Percentiles rank a stretch among this genome's conserved stretches.
Evolutionary conservation across 768 basidiomycete genomes (phyloP).

Genomic region (Kwoniella botswanensis): DNA sequence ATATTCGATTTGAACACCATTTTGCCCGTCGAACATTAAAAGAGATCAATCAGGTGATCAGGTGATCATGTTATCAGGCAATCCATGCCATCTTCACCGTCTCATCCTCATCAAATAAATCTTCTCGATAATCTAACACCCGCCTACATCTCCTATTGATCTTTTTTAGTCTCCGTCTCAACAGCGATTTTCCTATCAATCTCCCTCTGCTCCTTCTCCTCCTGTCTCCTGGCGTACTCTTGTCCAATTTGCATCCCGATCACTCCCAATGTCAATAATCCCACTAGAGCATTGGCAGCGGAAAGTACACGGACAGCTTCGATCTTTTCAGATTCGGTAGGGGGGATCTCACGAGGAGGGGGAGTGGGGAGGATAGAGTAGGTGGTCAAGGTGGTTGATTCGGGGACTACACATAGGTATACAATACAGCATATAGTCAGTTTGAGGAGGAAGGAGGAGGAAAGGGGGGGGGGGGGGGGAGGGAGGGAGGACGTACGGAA

Average conservation of each 20-base stretch:
- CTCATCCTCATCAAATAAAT: too few species aligned
- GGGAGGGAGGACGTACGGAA: slow-evolving; percentile 61
- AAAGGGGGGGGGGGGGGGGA: not conserved
- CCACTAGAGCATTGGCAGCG: slow-evolving; percentile 85
- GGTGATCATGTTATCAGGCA: too few species aligned
- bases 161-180: slow-evolving; percentile 43
- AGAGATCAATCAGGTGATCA: too few species aligned
- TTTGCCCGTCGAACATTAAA: too few species aligned
- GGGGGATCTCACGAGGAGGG: slow-evolving; percentile 42
- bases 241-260: slow-evolving; percentile 71
- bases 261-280: slow-evolving; percentile 65
- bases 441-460: not conserved
- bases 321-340: slow-evolving; percentile 68
- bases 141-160: too few species aligned
- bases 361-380: slow-evolving; percentile 55
- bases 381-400: slow-evolving; percentile 39
- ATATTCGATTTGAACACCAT: too few species aligned
- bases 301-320: slow-evolving; percentile 81
- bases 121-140: too few species aligned
- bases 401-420: slow-evolving; percentile 41
- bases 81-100: too few species aligned
- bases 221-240: slow-evolving; percentile 74
- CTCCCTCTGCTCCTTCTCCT: slow-evolving; percentile 61
- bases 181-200: slow-evolving; percentile 46
- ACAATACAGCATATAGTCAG: not conserved